phyloP scores from a whole-genome alignment of 371 early-diverging fungal genomes.

The Mucor lusitanicus region DNA sequence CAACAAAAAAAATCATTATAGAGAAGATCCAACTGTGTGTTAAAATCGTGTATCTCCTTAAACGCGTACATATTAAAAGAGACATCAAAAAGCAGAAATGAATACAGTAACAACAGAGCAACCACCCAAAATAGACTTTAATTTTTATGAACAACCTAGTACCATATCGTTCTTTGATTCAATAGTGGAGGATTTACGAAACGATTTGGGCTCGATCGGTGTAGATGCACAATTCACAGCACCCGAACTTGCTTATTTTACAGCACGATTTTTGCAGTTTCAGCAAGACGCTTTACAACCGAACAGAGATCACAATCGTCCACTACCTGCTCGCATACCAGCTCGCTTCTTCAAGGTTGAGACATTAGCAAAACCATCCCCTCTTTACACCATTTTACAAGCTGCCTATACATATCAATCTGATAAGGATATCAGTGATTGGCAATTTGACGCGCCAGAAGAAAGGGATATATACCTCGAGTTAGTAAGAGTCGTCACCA shows the following conservation, averaged over 20 bases:
- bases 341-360: constrained; percentile 55
- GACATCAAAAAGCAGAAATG: not conserved
- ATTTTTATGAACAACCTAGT: constrained; percentile 53
- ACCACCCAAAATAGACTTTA: constrained; percentile 42
- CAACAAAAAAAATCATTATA: not conserved
- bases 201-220: constrained; percentile 47
- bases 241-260: constrained; percentile 61
- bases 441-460: constrained; percentile 58
- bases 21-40: not conserved
- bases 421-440: constrained; percentile 51
- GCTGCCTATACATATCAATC: constrained; percentile 58
- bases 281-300: constrained; percentile 52
- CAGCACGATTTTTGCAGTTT: constrained; percentile 59
- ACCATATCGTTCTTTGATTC: constrained; percentile 59
- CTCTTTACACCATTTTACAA: constrained; percentile 53
- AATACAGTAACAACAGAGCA: not conserved
- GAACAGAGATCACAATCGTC: constrained; percentile 15
- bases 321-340: constrained; percentile 53
- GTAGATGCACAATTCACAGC: constrained; percentile 48
- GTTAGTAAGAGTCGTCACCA: constrained; percentile 45
- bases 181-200: constrained; percentile 41
- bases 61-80: not conserved
- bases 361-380: constrained; percentile 32
- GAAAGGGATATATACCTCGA: constrained; percentile 43
- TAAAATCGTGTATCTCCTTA: not conserved